Base-by-base conservation (phyloP, 768 basidiomycete genomes). In the Chlorophyllum brunneum region DNA sequence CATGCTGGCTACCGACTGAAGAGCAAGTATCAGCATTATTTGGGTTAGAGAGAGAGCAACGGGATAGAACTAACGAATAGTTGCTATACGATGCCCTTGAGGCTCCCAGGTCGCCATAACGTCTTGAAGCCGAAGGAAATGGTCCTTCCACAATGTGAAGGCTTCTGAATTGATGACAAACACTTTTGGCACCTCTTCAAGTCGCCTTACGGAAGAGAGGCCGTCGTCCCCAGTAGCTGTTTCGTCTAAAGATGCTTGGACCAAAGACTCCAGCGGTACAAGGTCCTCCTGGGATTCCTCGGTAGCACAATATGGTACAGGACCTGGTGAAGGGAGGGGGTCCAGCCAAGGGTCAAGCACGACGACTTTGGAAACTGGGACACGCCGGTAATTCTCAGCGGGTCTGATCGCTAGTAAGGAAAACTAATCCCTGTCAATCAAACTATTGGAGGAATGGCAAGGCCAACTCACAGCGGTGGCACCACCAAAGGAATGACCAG, bases 341-440 rank as follows among this genome's bases (percentile, higher is more conserved):
- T 92, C 88, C 6, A 92, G 67, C 91, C 92, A 93, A 16, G 92
- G 92, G 66, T 94, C 92, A 15, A 90, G 75, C 18, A 86, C 72
- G 18, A 93, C 62, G 7, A 77, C 80, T 41, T 79, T 77, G 5
- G 70, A 65, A 44, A 88, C 67, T 0, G 83, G 84, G 49, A 92
- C 71, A 2, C 59, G 62, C 10, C 61, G 39, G 51, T 76, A 69
- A 2, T 65, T 65, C 23, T 64, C 60, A 15, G 77, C 72, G 5
- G 82, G 74, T 22, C 69, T 59, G 2, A 71, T 73, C 20, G 83
- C 81, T 9, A 86, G 68, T 7, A 86, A 63, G 8, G 79, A 79
- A 36, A 86, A 64, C 84, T 86, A 65, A 48, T 48, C 49, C 51
- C 40, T n/a, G 30, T 40, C 26, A 51, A 56, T 51, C 27, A 2